Conservation (phyloP, 768 basidiomycete species). For the Coprinopsis strossmayeri region DNA sequence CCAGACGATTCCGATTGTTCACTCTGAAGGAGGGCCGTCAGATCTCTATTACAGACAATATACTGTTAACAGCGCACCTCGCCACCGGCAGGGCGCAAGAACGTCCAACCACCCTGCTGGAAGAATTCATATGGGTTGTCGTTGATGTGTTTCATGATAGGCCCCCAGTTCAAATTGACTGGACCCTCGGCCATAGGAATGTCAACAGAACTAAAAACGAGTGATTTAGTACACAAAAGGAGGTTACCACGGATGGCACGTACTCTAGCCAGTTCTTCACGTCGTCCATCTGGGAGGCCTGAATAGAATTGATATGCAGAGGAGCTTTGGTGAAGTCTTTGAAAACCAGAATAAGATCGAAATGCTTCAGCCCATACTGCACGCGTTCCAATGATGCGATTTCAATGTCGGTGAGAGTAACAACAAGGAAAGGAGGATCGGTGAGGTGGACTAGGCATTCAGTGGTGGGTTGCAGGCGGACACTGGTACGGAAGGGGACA, state of each 20-base stretch:
- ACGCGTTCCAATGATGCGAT: slow-evolving; percentile 96
- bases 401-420: slow-evolving; percentile 92
- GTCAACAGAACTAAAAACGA: slow-evolving; percentile 77
- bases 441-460: slow-evolving; percentile 95
- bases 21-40: slow-evolving; percentile 22
- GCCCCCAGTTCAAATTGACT: slow-evolving; percentile 96
- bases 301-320: slow-evolving; percentile 95
- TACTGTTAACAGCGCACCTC: slow-evolving; percentile 43
- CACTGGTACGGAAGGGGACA: slow-evolving; percentile 93
- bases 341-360: slow-evolving; percentile 96
- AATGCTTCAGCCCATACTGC: slow-evolving; percentile 92
- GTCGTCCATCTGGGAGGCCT: slow-evolving; percentile 83
- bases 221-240: slow-evolving; percentile 9
- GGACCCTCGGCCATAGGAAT: slow-evolving; percentile 93
- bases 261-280: slow-evolving; percentile 99
- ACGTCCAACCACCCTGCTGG: slow-evolving; percentile 92
- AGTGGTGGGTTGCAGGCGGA: slow-evolving; percentile 90
- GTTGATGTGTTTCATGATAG: slow-evolving; percentile 98
- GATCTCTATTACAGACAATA: background rate
- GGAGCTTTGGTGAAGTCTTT: slow-evolving; percentile 92
- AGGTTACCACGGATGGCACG: slow-evolving; percentile 22
- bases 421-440: slow-evolving; percentile 93
- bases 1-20: slow-evolving; percentile 37
- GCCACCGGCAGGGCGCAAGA: slow-evolving; percentile 70
- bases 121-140: slow-evolving; percentile 95